Conservation (phyloP, 2,329 filamentous ascomycete genomes). For the Sclerotinia sclerotiorum region DNA sequence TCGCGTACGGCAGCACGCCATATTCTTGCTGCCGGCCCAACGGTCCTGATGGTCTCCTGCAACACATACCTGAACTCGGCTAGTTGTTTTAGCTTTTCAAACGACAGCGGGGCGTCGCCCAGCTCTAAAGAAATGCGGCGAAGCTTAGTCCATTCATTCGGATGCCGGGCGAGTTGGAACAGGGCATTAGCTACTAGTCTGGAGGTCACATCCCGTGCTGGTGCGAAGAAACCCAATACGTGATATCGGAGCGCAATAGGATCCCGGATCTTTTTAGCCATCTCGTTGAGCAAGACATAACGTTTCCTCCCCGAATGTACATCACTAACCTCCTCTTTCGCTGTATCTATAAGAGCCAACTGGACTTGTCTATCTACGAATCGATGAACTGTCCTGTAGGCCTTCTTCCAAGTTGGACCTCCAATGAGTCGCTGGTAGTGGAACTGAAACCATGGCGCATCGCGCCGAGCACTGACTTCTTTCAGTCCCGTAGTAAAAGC, state of each 20-base stretch:
- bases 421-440: background rate
- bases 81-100: conserved; percentile 50
- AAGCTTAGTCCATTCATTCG: conserved; percentile 20
- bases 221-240: conserved; percentile 10
- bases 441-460: conserved; percentile 8
- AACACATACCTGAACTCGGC: conserved; percentile 56
- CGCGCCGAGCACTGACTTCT: background rate
- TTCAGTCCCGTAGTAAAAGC: background rate
- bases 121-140: conserved; percentile 4
- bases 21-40: background rate
- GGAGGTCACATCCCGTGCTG: background rate
- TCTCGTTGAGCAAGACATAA: conserved; percentile 16
- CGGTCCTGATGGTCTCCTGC: conserved; percentile 49
- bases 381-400: conserved; percentile 13
- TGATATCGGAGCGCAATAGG: conserved; percentile 15
- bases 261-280: conserved; percentile 20
- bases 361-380: conserved; percentile 23
- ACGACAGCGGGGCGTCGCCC: conserved; percentile 41
- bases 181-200: conserved; percentile 7
- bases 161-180: conserved; percentile 18
- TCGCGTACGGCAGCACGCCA: conserved; percentile 29
- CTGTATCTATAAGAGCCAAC: conserved; percentile 20
- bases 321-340: background rate
- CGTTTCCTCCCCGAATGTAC: background rate
- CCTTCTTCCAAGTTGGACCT: background rate